Evolutionary conservation across 2,329 filamentous ascomycete genomes (phyloP), one percentile per base, ranked within the genome.

Genomic region (Ophiostoma sp.): DNA sequence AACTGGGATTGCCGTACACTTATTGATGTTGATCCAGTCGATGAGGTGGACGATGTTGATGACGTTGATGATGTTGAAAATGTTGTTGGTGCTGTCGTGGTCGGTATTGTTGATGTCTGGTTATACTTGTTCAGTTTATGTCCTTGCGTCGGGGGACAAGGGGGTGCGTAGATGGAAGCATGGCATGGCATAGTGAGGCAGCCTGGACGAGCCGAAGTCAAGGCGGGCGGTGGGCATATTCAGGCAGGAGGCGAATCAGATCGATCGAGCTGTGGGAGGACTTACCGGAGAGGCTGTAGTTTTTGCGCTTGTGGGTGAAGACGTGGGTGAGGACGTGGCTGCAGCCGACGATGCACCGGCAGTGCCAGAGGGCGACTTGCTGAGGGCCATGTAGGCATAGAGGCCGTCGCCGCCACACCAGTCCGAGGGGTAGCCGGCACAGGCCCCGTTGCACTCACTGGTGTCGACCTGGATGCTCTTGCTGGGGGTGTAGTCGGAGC

Each of bases 401-500:
- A 87, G 74, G 64, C 79, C 81, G 44, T 81, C 72, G 47, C 85
- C 86, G 70, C 91, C 91, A 74, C 91, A 94, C 11, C 80, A 77
- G 71, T 93, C 89, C 1, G 66, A 45, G 0, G 85, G 85, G 74
- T 84, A 94, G n/a, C 89, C 91, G 8, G 89, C 89, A 73, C 91
- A 94, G 16, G 77, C 66, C 0, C 76, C 76, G 72, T 82, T 77
- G 77, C 91, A 94, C 36, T 82, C 73, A 45, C 71, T 72, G 1
- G 77, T 76, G 36, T 78, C 74, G 66, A 81, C 78, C 67, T 80
- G 76, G 44, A 75, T 76, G 27, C 74, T 75, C 44, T 78, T 71
- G 65, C 80, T 79, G 8, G 91, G 91, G 2, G 82, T 81, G 73
- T 87, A 87, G 75, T 92, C 84, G 49, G 89, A 88, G 76, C 91